These are phyloP conservation scores for Aspergillus aculeatus DNA, from an alignment of 2,329 filamentous ascomycete species.

Conservation along the genomic window DNA sequence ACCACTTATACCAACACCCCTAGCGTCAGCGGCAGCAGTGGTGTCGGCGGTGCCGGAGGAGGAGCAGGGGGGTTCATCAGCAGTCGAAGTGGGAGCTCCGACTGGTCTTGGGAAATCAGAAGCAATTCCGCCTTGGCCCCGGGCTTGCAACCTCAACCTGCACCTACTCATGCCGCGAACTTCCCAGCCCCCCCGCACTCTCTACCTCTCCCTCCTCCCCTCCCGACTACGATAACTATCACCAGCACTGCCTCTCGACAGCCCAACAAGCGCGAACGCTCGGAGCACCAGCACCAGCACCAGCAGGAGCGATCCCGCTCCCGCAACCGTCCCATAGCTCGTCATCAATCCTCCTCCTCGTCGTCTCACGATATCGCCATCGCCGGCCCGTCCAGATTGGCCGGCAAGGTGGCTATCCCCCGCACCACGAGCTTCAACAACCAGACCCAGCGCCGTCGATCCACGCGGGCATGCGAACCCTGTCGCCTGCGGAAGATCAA, in stretches of 20 bases:
- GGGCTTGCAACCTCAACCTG: not conserved
- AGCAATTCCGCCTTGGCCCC: not conserved
- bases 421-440: constrained; percentile 22
- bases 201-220: not conserved
- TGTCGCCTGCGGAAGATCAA: constrained; percentile 38
- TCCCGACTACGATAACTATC: not conserved
- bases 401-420: constrained; percentile 32
- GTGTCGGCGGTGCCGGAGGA: not conserved
- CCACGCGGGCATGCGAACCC: constrained; percentile 36
- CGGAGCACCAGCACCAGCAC: not conserved
- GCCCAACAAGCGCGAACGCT: not conserved
- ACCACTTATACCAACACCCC: not conserved
- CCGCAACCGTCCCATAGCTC: not conserved
- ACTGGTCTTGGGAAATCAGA: not conserved
- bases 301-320: not conserved
- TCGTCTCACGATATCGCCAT: constrained; percentile 6
- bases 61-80: not conserved
- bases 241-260: not conserved
- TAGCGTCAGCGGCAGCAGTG: too few species aligned
- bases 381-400: not conserved
- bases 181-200: too few species aligned
- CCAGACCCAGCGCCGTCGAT: constrained; percentile 26
- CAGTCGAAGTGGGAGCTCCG: not conserved
- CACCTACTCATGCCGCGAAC: not conserved
- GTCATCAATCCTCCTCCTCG: constrained; percentile 9